Evolutionary conservation across 2,329 filamentous ascomycete species (phyloP), one percentile per base, ranked within the genome.

Genomic region (Aspergillus brasiliensis): DNA sequence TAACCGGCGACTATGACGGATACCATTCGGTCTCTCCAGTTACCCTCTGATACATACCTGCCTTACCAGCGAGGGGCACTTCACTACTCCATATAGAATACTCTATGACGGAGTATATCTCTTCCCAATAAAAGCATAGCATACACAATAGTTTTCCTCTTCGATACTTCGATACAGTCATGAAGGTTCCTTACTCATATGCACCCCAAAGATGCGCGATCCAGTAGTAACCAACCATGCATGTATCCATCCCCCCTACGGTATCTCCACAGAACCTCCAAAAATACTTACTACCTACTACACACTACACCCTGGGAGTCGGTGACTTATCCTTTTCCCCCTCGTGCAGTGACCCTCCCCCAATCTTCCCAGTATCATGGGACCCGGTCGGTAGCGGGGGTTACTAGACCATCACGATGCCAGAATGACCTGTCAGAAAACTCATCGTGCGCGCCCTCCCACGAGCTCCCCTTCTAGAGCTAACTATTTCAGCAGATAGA

Each of bases 351-450:
- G 19, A 15, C 23, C 15, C 25, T 6, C 44, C 44, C 27, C 46
- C 4, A 34, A 11, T 34, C 31, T 34, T 34, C 31, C 31, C 31
- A 34, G 31, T 5, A 49, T 49, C 46, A 31, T 49, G 46, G n/a
- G 46, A 31, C 25, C 46, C 8, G 31, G n/a, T 49, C 46, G 27
- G 25, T 15, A 25, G 23, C 15, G 44, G 27, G 7, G 27, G 8
- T 25, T 25, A 47, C 25, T 23, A 27, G 23, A 25, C 23, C 25
- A 47, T 28, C 25, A 27, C 4, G 15, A 23, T 27, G 8, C 46
- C 46, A 49, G 46, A 17, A 49, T 49, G 46, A 49, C 46, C 46
- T 49, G 25, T 49, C 46, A 49, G 46, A 49, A 15, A n/a, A 4
- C 11, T 10, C 13, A 17, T 49, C 46, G 11, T 28, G 23, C 46